Evolutionary conservation across 2,329 filamentous ascomycete species (phyloP).

Genomic region (Hymenoscyphus fraxineus): DNA sequence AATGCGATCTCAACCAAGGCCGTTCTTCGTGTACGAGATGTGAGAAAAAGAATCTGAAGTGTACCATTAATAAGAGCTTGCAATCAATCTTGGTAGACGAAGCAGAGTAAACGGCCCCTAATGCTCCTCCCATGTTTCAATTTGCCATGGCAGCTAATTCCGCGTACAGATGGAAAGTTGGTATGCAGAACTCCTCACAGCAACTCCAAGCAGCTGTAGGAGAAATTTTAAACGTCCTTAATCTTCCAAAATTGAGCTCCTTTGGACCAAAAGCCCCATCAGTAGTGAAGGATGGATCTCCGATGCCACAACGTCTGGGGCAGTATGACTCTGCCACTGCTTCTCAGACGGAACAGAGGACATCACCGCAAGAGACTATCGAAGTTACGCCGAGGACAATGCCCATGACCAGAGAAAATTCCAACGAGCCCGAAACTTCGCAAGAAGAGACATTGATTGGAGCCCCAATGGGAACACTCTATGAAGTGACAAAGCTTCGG

Average conservation of each 20-base stretch:
- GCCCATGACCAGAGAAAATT: conserved; percentile 45
- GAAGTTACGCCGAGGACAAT: conserved; percentile 37
- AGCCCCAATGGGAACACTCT: conserved; percentile 49
- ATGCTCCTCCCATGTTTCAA: background rate
- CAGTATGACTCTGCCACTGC: conserved; percentile 1
- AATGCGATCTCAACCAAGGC: conserved; percentile 40
- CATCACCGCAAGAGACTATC: background rate
- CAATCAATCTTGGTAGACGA: conserved; percentile 53
- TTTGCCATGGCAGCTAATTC: background rate
- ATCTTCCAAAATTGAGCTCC: conserved; percentile 40
- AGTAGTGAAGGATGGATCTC: background rate
- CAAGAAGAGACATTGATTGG: conserved; percentile 29
- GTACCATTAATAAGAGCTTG: conserved; percentile 52
- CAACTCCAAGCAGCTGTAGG: conserved; percentile 44
- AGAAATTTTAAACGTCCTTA: conserved; percentile 41
- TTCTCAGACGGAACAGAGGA: background rate
- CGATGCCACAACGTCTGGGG: background rate
- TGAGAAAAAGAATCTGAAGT: conserved; percentile 46
- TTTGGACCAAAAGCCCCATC: conserved; percentile 21
- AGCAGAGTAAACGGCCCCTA: conserved; percentile 40
- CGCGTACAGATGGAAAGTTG: conserved; percentile 41
- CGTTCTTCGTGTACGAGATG: conserved; percentile 44
- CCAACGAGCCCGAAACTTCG: conserved; percentile 34
- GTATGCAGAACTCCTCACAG: conserved; percentile 38
- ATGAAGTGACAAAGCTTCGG: conserved; percentile 50